Percentiles rank a stretch among this genome's conserved stretches.
phyloP scores from a whole-genome alignment of 2,329 filamentous ascomycete species.

The Alternaria rosae region DNA sequence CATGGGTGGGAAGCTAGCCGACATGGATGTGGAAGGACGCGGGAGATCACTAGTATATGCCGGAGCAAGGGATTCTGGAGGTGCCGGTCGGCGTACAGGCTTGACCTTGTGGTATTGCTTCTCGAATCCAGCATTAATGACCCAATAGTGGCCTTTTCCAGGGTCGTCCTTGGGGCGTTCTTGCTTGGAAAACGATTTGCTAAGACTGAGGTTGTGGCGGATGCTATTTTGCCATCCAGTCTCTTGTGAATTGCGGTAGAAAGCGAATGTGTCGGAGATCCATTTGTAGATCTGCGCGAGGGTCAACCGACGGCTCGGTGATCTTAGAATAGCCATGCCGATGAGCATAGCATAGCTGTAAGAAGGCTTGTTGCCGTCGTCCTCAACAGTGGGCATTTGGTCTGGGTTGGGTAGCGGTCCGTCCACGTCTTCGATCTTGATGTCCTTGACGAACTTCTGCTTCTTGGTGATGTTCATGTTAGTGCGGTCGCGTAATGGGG shows the following conservation, averaged over 20 bases:
- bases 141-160: slow-evolving; percentile 98
- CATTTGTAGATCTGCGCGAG: slow-evolving; percentile 98
- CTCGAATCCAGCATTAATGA: slow-evolving; percentile 89
- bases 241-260: slow-evolving; percentile 79
- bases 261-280: slow-evolving; percentile 94
- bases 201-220: slow-evolving; percentile 93
- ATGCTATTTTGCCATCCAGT: slow-evolving; percentile 99
- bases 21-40: slow-evolving; percentile 51
- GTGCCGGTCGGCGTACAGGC: slow-evolving; percentile 64
- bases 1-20: slow-evolving; percentile 44
- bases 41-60: slow-evolving; percentile 42
- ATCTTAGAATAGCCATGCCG: slow-evolving; percentile 93
- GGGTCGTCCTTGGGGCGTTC: slow-evolving; percentile 96
- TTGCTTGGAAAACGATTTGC: slow-evolving; percentile 96
- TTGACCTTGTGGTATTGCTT: slow-evolving; percentile 90
- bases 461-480: slow-evolving; percentile 64
- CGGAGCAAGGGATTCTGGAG: slow-evolving; percentile 49
- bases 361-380: slow-evolving; percentile 87
- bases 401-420: slow-evolving; percentile 71
- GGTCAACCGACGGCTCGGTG: slow-evolving; percentile 82
- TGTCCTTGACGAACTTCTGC: slow-evolving; percentile 63
- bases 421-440: slow-evolving; percentile 52
- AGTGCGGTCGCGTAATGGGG: slow-evolving; percentile 72
- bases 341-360: slow-evolving; percentile 96
- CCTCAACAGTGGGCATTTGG: slow-evolving; percentile 81